Conservation (phyloP, 768 basidiomycete species). For the Gloeopeniophorella convolvens region DNA sequence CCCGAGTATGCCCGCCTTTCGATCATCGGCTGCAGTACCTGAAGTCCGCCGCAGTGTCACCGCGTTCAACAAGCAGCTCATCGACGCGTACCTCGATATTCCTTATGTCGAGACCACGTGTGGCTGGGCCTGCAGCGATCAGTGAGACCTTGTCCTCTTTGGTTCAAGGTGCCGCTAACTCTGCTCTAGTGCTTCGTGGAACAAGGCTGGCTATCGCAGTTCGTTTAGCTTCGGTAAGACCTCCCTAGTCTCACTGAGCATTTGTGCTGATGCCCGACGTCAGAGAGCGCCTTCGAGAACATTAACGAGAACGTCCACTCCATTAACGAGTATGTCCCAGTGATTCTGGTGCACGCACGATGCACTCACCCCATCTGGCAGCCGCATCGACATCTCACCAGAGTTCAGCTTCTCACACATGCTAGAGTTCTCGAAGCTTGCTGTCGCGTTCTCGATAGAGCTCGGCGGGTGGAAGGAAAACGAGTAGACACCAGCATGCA, state of each 20-base stretch:
- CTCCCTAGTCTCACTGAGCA: background rate
- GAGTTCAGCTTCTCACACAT: conserved; percentile 92
- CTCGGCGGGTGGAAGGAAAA: conserved; percentile 38
- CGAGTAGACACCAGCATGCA: conserved; percentile 17
- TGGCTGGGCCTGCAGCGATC: conserved; percentile 92
- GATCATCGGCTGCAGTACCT: background rate
- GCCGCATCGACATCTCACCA: conserved; percentile 75
- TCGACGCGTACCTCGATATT: conserved; percentile 75
- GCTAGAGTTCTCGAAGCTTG: conserved; percentile 58
- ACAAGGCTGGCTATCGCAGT: conserved; percentile 78
- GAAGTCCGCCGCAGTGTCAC: conserved; percentile 52
- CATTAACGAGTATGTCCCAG: conserved; percentile 60
- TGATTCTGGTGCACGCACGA: conserved; percentile 6
- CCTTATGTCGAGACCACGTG: conserved; percentile 86
- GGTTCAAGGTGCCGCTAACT: conserved; percentile 25
- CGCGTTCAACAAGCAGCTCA: conserved; percentile 68
- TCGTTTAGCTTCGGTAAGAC: conserved; percentile 73
- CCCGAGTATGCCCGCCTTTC: conserved; percentile 34
- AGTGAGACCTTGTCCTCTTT: conserved; percentile 43
- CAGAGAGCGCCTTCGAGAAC: conserved; percentile 66
- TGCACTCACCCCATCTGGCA: conserved; percentile 28
- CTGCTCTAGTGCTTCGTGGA: conserved; percentile 63
- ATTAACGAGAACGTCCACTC: conserved; percentile 84
- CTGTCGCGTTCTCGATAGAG: conserved; percentile 46
- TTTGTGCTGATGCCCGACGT: conserved; percentile 9